Base-by-base conservation (phyloP, 768 basidiomycete genomes). In the Tylopilus balloui region DNA sequence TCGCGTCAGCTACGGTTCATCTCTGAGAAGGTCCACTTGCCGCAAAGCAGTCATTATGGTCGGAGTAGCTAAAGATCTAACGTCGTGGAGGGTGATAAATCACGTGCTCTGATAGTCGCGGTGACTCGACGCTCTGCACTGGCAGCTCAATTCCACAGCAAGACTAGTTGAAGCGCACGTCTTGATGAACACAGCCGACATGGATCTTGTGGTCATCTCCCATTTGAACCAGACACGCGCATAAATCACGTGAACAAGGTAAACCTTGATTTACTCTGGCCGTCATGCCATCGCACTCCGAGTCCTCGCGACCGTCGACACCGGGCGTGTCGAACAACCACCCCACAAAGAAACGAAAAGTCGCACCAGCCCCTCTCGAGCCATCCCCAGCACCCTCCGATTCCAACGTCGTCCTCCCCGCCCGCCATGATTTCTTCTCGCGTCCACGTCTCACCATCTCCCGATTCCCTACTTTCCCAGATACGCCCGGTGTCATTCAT, bases 381-480 rank as follows among this genome's bases (percentile, higher is more conserved):
- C 48, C 79, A 3, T 84, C 83, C 0, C 82, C 83, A 21, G 79
- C 78, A 28, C 82, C 83, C 21, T 78, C 79, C 48, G 82, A 84
- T 51, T 65, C 70, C 23, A 76, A 74, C 52, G 69, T 75, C 50
- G 74, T 86, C 52, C 77, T 87, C 45, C 76, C 79, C 14, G 78
- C 80, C 12, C 82, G 83, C 25, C 77, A 81, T 52, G 85, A 88
- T 66, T 77, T 88, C 53, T 79, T 79, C 42, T 77, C 80, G 5
- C 77, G 87, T 21, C 84, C 83, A 1, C 81, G 81, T 42, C 80
- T 90, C 34, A 78, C 79, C 28, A 79, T 88, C 53, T 88, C 86
- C 44, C 84, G 88, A 21, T 84, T 81, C 23, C 88, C 88, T 1
- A 69, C 72, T 2, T 89, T 91, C 64, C 62, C 80, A 19, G 81